A percentile compares a stretch with the other conserved stretches of the same genome.
phyloP scores from a whole-genome alignment of 2,329 filamentous ascomycete genomes.

The Lachnellula arida region DNA sequence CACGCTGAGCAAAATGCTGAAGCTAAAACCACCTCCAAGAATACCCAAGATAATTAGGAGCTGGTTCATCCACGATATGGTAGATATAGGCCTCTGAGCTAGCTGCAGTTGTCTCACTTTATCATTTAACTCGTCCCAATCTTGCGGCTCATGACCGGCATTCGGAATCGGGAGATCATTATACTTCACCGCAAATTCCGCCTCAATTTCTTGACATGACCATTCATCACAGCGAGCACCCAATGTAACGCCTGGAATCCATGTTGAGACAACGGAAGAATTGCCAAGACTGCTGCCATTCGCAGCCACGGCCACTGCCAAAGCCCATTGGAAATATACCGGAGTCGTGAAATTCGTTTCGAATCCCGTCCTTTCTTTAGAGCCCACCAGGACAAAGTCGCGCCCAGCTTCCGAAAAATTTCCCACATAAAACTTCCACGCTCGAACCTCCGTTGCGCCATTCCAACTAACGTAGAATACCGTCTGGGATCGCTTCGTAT shows the following conservation, averaged over 20 bases:
- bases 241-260: background rate
- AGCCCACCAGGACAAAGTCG: background rate
- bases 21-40: no score
- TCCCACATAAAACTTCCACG: slow-evolving; percentile 36
- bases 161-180: background rate
- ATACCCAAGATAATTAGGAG: no score
- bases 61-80: no score
- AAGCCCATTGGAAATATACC: background rate
- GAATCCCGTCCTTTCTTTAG: background rate
- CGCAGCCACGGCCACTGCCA: background rate
- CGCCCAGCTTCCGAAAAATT: background rate
- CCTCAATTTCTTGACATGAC: background rate
- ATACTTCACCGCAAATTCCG: background rate
- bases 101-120: background rate
- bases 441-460: slow-evolving; percentile 31
- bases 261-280: background rate
- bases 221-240: background rate
- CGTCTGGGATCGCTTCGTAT: slow-evolving; percentile 13
- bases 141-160: background rate
- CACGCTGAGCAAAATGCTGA: no score
- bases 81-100: no score
- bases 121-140: background rate
- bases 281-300: background rate
- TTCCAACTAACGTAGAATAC: slow-evolving; percentile 38
- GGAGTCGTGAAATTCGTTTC: background rate